Percentiles rank a stretch among this genome's conserved stretches.
These are phyloP conservation scores for Phytophthora colocasiae DNA, from an alignment of 352 stramenopile genomes.

Conservation along the genomic window DNA sequence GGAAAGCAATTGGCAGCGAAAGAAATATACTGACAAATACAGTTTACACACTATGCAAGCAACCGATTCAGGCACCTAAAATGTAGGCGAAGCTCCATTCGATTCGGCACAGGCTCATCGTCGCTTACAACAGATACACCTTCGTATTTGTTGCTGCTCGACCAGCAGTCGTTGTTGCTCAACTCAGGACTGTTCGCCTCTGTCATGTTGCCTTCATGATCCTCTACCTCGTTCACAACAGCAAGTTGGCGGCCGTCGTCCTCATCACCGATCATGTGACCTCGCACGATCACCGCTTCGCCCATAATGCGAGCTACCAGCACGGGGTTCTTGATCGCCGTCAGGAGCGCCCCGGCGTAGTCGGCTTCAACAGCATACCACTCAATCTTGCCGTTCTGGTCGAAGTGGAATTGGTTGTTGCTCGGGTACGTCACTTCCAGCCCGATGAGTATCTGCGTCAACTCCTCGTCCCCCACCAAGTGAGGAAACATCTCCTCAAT, in stretches of 20 bases:
- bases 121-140: background rate
- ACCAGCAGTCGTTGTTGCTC: background rate
- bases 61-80: background rate
- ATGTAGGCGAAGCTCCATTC: background rate
- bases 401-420: conserved; percentile 58
- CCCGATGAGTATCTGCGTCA: conserved; percentile 50
- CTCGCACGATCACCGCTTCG: conserved; percentile 46
- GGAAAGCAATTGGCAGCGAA: too few species aligned
- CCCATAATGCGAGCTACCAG: conserved; percentile 42
- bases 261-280: conserved; percentile 54
- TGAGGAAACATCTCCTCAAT: conserved; percentile 63
- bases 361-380: conserved; percentile 53
- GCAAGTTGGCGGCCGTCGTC: conserved; percentile 26
- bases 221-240: background rate
- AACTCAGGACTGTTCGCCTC: too few species aligned
- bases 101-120: background rate
- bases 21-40: too few species aligned
- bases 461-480: conserved; percentile 37
- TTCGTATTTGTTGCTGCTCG: background rate
- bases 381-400: conserved; percentile 44
- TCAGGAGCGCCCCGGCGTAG: conserved; percentile 42
- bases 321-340: conserved; percentile 36
- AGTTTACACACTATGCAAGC: too few species aligned
- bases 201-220: too few species aligned
- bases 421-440: conserved; percentile 55